A percentile compares a stretch with the other conserved stretches of the same genome.
These are phyloP conservation scores for Mariannaea elegans DNA, from an alignment of 2,329 filamentous ascomycete genomes.

Conservation along the genomic window DNA sequence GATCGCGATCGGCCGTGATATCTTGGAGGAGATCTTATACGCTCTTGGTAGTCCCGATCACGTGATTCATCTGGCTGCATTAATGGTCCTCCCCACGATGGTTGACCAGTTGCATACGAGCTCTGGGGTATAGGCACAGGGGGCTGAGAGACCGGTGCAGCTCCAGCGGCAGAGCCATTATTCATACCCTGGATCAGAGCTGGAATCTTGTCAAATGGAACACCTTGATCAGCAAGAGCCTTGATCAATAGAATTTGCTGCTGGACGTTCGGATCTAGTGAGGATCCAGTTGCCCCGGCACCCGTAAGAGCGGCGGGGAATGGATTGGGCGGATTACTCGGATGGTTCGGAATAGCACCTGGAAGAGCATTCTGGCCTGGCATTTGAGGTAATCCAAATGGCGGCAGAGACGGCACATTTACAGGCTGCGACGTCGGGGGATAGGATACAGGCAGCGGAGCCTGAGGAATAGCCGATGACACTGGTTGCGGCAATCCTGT, in stretches of 20 bases:
- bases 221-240: conserved; percentile 76
- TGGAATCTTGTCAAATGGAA: conserved; percentile 80
- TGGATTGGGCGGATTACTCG: conserved; percentile 42
- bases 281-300: conserved; percentile 40
- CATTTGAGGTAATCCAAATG: conserved; percentile 48
- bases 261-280: conserved; percentile 66
- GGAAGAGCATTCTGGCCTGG: conserved; percentile 46
- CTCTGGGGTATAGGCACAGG: conserved; percentile 54
- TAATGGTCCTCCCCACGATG: conserved; percentile 43
- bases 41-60: conserved; percentile 66
- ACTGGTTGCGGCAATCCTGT: conserved; percentile 45
- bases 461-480: conserved; percentile 42
- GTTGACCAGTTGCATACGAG: conserved; percentile 49
- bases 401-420: conserved; percentile 64
- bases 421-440: conserved; percentile 64
- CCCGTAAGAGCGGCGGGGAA: conserved; percentile 46
- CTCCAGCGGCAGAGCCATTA: conserved; percentile 42
- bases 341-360: conserved; percentile 37
- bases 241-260: conserved; percentile 80
- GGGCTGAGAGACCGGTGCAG: conserved; percentile 48
- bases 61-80: conserved; percentile 56
- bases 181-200: conserved; percentile 63
- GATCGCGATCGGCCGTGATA: conserved; percentile 74
- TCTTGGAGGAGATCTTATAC: conserved; percentile 67
- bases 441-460: conserved; percentile 46